Evolutionary conservation across 495 filamentous ascomycete species (phyloP), one percentile per base, ranked within the genome.

Genomic region (Lophium mytilinum): DNA sequence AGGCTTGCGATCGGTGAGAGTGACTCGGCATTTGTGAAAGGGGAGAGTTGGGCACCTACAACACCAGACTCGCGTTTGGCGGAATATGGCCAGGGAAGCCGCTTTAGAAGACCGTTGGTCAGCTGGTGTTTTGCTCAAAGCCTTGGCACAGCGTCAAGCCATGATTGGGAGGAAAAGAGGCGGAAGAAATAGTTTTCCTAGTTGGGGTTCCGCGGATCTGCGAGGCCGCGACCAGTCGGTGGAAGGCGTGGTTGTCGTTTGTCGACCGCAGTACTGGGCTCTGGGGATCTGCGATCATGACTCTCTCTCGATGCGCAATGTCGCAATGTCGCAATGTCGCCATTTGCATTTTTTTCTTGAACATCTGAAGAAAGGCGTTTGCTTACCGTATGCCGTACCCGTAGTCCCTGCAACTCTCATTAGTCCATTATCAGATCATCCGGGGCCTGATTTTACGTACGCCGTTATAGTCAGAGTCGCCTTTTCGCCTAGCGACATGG

Each of bases 401-500:
- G 53, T 58, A 66, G 46, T 66, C 63, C 53, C 63, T 66, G 46
- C 12, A 24, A 42, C 41, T 45, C 41, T 9, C 14, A 19, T 45
- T 19, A 36, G 34, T 50, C 30, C 30, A 17, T 52, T 12, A 12
- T 53, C 30, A 12, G 17, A 15, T 40, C 30, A 15, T 42, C 21
- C 30, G 50, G 17, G 17, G 24, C 1, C 8, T 12, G 18, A 50
- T 17, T 47, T 65, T 62, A 67, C 64, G 53, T 64, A 64, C 64
- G 53, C 12, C 33, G 64, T 36, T 42, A 67, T 67, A 17, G 51
- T 64, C 53, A 67, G 52, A 37, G 62, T 64, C 18, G 64, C 57
- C 39, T 64, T 60, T 40, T 67, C 64, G 62, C 62, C 64, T 53
- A 67, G 51, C 55, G 61, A 61, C 64, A 67, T 67, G 47, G 37